These are phyloP conservation scores for Linnemannia elongata DNA, from an alignment of 192 early-diverging fungal genomes.

Conservation along the genomic window DNA sequence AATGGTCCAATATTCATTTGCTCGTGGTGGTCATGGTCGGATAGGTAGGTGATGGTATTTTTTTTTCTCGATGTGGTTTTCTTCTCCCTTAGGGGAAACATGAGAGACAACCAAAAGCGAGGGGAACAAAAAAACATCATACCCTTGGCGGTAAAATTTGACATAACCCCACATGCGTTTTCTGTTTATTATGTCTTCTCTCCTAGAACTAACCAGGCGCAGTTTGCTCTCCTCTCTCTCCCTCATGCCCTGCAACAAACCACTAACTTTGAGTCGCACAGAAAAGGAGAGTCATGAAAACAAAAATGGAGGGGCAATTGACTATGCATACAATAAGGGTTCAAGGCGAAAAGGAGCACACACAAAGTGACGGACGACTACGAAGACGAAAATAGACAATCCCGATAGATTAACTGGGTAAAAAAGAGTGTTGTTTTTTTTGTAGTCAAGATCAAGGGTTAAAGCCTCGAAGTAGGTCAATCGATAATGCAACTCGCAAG, in stretches of 20 bases:
- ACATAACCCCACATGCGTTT: neutral
- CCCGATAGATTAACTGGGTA: neutral
- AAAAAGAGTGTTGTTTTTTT: neutral
- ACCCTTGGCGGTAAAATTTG: neutral
- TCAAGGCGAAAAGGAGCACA: neutral
- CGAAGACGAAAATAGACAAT: neutral
- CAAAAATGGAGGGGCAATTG: neutral
- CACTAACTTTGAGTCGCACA: constrained; percentile 1
- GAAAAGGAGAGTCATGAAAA: constrained; percentile 1
- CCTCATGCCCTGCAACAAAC: neutral
- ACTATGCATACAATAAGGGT: neutral
- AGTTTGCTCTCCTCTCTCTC: neutral
- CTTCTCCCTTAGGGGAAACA: constrained; percentile 8
- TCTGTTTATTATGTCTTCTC: neutral
- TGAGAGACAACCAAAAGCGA: neutral
- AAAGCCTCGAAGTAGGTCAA: neutral
- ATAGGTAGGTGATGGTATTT: constrained; percentile 2
- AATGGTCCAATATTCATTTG: neutral
- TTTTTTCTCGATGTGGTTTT: constrained; percentile 5
- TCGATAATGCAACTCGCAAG: neutral
- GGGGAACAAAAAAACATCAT: constrained; percentile 1
- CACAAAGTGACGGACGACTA: neutral
- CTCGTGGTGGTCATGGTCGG: neutral
- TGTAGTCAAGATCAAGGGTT: constrained; percentile 1
- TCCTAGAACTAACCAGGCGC: constrained; percentile 5